Base-by-base conservation (phyloP, 192 early-diverging fungal genomes). In the Entrophospora sp. region DNA sequence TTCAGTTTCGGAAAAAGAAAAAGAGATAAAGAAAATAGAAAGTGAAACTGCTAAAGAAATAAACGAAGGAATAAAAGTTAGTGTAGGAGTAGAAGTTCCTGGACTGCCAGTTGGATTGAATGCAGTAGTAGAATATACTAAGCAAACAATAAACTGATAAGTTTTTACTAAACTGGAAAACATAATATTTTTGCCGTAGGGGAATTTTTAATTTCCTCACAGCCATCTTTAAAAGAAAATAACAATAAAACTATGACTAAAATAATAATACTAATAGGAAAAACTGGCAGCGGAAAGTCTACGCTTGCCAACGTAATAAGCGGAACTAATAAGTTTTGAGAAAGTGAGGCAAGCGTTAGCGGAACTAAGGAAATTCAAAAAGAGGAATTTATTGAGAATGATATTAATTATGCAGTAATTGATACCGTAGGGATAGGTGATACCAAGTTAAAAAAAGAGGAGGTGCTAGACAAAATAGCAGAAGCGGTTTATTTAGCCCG, bases 371-470 rank as follows among this genome's bases (percentile, higher is more conserved):
- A 31, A 12, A 27, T 42, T 16, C 59, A 61, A 44, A 61, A 20
- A 32, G 59, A 45, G 44, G 14, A 44, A 28, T 44, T 42, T 28
- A 4, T 9, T 16, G 28, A n/a, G 20, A n/a, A 25, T 10, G 48
- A 22, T 7, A 51, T 25, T n/a, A 51, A 51, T 12, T 16, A 43
- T 5, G 4, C 28, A 7, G 30, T 40, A 32, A 38, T 62, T 20
- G 60, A 62, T 45, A 62, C 60, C 9, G 20, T 36, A 22, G 60
- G 60, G 4, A 62, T 62, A 24, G 38, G 40, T 62, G 27, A 62
- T 62, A 62, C 40, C 30, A 2, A n/a, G 8, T 45, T 62, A 5
- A 2, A 20, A 8, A 6, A 34, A 13, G 8, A 45, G 10, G 28
- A 46, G 32, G 40, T 45, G 3, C n/a, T 62, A 13, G 8, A 45